Evolutionary conservation across 768 basidiomycete species (phyloP), one percentile per base, ranked within the genome.

Genomic region (Agaricus subrufescens): DNA sequence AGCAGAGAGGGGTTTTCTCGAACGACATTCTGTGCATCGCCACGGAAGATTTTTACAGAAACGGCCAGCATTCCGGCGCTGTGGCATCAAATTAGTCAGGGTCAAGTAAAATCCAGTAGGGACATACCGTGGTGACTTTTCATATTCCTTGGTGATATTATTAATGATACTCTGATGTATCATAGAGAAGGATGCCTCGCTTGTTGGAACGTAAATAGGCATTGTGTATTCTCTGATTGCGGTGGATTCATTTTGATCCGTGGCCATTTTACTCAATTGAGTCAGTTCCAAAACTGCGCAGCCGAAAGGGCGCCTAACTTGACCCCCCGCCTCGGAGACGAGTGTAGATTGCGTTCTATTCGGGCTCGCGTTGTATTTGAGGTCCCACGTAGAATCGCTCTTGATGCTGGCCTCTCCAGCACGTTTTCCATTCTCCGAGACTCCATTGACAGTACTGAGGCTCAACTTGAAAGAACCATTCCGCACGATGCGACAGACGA

Each of bases 121-220:
- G 38, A 68, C 81, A 57, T 63, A 91, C 93, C 91, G 83, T 2
- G 86, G 62, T 0, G 87, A 89, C 66, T 91, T 93, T 63, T 91
- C 90, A 60, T 83, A 93, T 63, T 95, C 91, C 67, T 83, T 87
- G 27, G 69, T 71, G 56, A 90, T 88, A 57, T 81, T 81, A 29
- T 82, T 84, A 61, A 98, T 91, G 66, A 98, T 91, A 65, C 94
- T 93, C 70, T 98, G 94, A 71, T 98, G 96, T 39, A 98, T 79
- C 77, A 89, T 96, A 2, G 94, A 92, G 66, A 97, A 97, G 26
- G 85, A 77, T 5, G 84, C 80, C 66, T 98, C 96, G 63, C 88
- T 89, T 4, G 79, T 78, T 0, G 96, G 90, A 1, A 86, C 79
- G 62, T 82, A 95, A 51, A 98, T 97, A 1, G 90, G 88, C 86